These are phyloP conservation scores for Eucalyptus shirleyi DNA, from an alignment of 345 rosid genomes.

Conservation along the genomic window DNA sequence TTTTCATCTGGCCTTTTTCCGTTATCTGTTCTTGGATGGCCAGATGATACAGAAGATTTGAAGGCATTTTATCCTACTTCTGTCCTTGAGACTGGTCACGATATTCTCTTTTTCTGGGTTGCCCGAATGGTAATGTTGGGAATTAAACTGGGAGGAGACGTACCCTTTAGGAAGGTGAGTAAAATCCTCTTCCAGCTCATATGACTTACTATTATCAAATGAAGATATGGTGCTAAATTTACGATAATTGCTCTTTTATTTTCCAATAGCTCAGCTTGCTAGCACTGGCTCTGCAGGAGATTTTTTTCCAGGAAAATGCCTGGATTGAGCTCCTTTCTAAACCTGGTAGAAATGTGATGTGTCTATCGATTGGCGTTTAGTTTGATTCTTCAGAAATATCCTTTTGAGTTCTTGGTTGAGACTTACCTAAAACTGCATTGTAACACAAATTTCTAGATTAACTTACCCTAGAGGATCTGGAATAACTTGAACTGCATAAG, in stretches of 20 bases:
- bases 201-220: not conserved
- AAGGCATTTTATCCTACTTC: conserved; percentile 88
- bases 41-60: conserved; percentile 83
- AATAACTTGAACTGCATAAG: not conserved
- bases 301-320: not conserved
- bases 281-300: not conserved
- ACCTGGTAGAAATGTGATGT: not conserved
- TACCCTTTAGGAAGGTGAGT: conserved; percentile 77
- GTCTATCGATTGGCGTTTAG: not conserved
- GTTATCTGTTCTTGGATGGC: conserved; percentile 85
- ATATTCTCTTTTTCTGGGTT: conserved; percentile 95
- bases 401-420: not conserved
- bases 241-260: not conserved
- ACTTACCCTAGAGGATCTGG: not conserved
- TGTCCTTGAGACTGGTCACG: conserved; percentile 94
- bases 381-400: not conserved
- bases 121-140: conserved; percentile 98
- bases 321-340: not conserved
- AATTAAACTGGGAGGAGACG: conserved; percentile 73
- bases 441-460: not conserved
- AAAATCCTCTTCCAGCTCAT: not conserved
- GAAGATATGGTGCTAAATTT: not conserved
- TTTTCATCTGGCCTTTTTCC: conserved; percentile 94
- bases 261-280: not conserved
- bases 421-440: not conserved